phyloP scores from a whole-genome alignment of 108 stramenopile genomes.

The Cyclotella cryptica region DNA sequence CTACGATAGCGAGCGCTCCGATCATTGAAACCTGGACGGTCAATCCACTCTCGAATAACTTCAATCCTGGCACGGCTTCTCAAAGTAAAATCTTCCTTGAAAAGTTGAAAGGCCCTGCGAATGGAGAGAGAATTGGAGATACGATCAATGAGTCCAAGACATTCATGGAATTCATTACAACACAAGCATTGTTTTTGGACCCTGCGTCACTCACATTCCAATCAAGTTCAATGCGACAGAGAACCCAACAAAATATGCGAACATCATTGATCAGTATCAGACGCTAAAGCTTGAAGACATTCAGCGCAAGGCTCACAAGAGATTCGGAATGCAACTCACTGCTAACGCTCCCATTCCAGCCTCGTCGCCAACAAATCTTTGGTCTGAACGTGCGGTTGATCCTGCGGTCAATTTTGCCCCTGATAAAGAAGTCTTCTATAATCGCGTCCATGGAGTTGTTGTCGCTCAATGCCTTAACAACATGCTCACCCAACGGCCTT shows the following conservation, averaged over 20 bases:
- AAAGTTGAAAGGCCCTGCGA: slow-evolving; percentile 2
- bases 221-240: neutral
- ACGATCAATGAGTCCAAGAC: no score
- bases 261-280: slow-evolving; percentile 12
- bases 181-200: neutral
- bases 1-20: no score
- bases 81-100: neutral
- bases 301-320: neutral
- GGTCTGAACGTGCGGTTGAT: neutral
- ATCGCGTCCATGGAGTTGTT: neutral
- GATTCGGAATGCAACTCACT: neutral
- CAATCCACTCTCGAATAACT: no score
- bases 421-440: neutral
- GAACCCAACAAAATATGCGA: neutral
- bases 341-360: neutral
- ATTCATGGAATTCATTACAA: neutral
- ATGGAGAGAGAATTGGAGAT: slow-evolving; percentile 9
- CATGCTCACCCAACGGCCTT: neutral
- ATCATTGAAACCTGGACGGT: no score
- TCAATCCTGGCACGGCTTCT: neutral
- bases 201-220: slow-evolving; percentile 5
- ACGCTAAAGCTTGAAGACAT: no score
- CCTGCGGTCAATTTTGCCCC: slow-evolving; percentile 1
- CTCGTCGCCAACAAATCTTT: neutral
- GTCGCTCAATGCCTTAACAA: neutral